These are phyloP conservation scores for Vitis hybrid DNA, from an alignment of 177 flowering plant species.

Conservation along the genomic window DNA sequence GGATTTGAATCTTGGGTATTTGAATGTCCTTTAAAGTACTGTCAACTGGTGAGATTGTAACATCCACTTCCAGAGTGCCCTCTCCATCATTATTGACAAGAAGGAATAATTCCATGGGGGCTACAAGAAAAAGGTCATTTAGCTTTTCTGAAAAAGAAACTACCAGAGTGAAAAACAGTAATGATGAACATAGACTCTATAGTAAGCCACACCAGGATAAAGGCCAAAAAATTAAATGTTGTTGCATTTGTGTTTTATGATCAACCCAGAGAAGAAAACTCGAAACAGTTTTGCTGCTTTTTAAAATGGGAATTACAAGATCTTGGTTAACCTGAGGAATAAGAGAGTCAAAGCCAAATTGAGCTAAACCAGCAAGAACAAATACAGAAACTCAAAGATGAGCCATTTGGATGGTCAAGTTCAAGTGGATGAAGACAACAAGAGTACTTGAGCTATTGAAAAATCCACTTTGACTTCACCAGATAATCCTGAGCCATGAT, in stretches of 20 bases:
- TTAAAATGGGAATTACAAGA: no score
- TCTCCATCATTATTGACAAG: constrained; percentile 35
- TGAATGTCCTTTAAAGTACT: constrained; percentile 7
- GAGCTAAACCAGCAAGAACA: no score
- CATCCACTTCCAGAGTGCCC: constrained; percentile 21
- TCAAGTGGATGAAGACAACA: no score
- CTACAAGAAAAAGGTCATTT: constrained; percentile 11
- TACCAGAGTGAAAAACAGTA: background rate
- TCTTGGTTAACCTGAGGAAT: no score
- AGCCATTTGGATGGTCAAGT: no score
- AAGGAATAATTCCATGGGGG: constrained; percentile 12
- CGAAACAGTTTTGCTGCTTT: no score
- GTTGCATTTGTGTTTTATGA: background rate
- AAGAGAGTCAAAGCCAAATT: background rate
- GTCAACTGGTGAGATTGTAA: constrained; percentile 13
- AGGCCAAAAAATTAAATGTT: background rate
- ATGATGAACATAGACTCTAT: no score
- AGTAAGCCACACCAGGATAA: no score
- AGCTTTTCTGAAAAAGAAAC: background rate
- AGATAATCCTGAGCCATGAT: no score
- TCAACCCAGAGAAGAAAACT: background rate
- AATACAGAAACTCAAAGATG: no score
- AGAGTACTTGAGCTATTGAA: no score
- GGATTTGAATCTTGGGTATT: constrained; percentile 7
- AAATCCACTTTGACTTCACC: no score